Evolutionary conservation across 179 eudicot species (phyloP), one percentile per base, ranked within the genome.

Genomic region (Silene noctiflora): DNA sequence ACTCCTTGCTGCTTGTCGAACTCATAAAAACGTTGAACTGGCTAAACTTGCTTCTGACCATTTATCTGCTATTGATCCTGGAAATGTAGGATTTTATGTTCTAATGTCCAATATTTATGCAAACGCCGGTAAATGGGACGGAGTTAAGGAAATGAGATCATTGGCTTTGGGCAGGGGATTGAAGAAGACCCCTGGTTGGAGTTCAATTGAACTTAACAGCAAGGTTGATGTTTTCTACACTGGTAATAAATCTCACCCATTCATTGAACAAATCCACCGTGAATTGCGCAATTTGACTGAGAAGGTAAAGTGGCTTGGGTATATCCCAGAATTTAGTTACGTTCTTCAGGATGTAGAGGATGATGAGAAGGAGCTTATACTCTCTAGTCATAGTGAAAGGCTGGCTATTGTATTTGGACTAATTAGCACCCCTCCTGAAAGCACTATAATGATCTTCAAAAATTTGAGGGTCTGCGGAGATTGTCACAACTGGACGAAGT

Each of bases 1-100:
- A 77, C 93, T 91, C 81, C 90, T 91, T 71, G 91, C 91, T 79
- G 96, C 96, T 81, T 89, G 93, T 81, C 83, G 91, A 69, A 85
- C 86, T 58, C 89, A 91, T 78, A 88, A 87, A 69, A 79, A 85
- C 60, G 53, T 88, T n/a, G 96, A 89, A 78, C 71, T 91, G 84
- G 89, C 90, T 63, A 85, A 81, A 76, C 70, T 83, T 77, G 93
- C 96, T 63, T 85, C 93, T 35, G 83, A 85, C 67, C 76, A 74
- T 33, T 75, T 91, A 60, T 81, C 87, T 73, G 86, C 86, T 73
- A 76, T 88, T 78, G 91, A 89, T 82, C 53, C 88, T 22, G 80
- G 72, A 21, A 79, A 85, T 76, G 86, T 85, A 24, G 88, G 90
- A 20, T 87, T 83, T 69, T 87, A 87, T 60, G 85, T 87, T 24